Evolutionary conservation across 2,329 filamentous ascomycete species (phyloP).

Genomic region (Monosporascus sp.): DNA sequence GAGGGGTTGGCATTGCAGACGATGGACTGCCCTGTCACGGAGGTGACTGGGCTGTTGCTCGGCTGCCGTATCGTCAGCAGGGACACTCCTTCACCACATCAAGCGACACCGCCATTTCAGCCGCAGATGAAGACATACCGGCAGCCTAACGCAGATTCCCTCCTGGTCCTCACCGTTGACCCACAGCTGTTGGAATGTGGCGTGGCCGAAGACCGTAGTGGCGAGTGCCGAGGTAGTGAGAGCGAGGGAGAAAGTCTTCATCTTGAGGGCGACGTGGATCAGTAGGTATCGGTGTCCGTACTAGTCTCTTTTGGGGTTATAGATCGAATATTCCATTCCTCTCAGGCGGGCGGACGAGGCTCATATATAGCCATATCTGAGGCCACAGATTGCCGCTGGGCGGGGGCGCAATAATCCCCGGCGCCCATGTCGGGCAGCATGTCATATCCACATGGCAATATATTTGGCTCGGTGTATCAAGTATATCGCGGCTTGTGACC

Average conservation of each 20-base stretch:
- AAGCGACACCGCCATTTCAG: not conserved
- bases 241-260: conserved; percentile 8
- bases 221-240: conserved; percentile 15
- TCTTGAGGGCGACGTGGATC: conserved; percentile 1
- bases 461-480: not conserved
- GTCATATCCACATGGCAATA: not conserved
- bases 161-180: conserved; percentile 35
- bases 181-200: conserved; percentile 47
- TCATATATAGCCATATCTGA: too few relatives aligned
- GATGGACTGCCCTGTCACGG: conserved; percentile 32
- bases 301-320: too few relatives aligned
- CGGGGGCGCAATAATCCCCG: not conserved
- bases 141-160: conserved; percentile 18
- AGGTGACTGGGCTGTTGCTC: conserved; percentile 37
- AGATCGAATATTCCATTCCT: too few relatives aligned
- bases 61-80: conserved; percentile 3
- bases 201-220: conserved; percentile 36
- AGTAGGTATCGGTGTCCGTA: too few relatives aligned
- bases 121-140: conserved; percentile 6
- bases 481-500: not conserved
- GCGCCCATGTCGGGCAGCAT: not conserved
- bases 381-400: too few relatives aligned
- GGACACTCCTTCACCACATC: not conserved
- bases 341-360: too few relatives aligned
- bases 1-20: conserved; percentile 33